Base-by-base conservation (phyloP, 805 yeast genomes). In the Saturnispora zaruensis region DNA sequence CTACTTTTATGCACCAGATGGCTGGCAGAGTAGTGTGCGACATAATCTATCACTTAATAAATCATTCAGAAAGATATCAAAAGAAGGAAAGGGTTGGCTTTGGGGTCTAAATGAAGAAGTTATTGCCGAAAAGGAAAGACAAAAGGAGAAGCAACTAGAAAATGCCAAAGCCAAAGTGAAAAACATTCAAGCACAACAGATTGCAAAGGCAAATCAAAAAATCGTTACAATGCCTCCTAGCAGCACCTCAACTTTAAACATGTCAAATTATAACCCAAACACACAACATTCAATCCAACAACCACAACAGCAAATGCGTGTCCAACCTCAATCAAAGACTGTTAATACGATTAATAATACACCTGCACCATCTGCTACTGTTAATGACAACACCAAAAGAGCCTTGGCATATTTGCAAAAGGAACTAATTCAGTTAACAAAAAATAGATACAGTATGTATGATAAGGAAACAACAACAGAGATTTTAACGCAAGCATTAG, bases 21-120 rank as follows among this genome's bases (percentile, higher is more conserved):
- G 98, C 3, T 93, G 99, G 99, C 99, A 93, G 68, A 84, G 87
- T 61, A 81, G 95, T 0, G 95, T 93, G 18, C 77, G 95, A 46
- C 99, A 93, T 67, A 90, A 89, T 59, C 72, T 93, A 37, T 84
- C 91, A 21, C 73, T 88, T 56, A 89, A 89, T 67, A 88, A 87
- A 67, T 82, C 91, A 6, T 93, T 91, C 69, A 74, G 79, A 48
- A 85, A 85, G 60, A 82, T 85, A 14, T 80, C 88, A 36, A 83
- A 84, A 53, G 93, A 86, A 58, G 93, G 95, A n/a, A 85, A 85
- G 64, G 96, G 96, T 51, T 90, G 96, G 95, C 69, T 87, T 28
- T 91, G 96, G 95, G 91, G 91, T 3, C 70, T 93, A 37, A 96
- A 93, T 67, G 95, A 88, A 53, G 84, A 80, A 52, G 87, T 82